Evolutionary conservation across 495 filamentous ascomycete genomes (phyloP).

Genomic region (Aspergillus wentii): DNA sequence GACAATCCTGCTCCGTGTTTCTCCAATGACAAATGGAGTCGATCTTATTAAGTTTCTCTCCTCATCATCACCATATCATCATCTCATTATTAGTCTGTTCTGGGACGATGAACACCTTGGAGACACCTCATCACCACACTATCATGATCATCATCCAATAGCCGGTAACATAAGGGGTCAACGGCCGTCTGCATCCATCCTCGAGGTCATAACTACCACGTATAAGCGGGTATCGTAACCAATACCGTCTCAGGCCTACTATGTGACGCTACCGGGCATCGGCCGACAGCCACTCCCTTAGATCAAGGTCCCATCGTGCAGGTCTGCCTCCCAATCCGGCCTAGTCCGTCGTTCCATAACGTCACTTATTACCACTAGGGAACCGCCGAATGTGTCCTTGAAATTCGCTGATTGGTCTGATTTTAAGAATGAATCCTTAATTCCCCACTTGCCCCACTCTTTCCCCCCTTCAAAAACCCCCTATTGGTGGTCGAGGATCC

Average conservation of each 20-base stretch:
- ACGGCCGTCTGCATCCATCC: neutral
- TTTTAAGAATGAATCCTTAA: slow-evolving; percentile 3
- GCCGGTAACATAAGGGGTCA: neutral
- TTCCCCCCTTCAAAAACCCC: slow-evolving; percentile 11
- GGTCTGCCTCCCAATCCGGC: slow-evolving; percentile 1
- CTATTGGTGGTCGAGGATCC: neutral
- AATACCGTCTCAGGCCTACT: slow-evolving; percentile 17
- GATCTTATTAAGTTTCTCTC: too few species aligned
- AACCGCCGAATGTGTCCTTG: slow-evolving; percentile 9
- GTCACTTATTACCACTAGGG: slow-evolving; percentile 13
- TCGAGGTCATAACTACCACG: too few species aligned
- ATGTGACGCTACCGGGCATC: slow-evolving; percentile 3
- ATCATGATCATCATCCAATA: neutral
- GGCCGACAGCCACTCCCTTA: slow-evolving; percentile 11
- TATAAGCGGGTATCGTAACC: too few species aligned
- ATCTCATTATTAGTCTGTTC: too few species aligned
- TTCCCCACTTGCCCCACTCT: too few species aligned
- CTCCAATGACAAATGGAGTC: too few species aligned
- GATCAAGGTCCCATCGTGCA: slow-evolving; percentile 1
- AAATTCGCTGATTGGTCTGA: slow-evolving; percentile 6
- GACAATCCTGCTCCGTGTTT: too few species aligned
- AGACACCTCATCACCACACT: neutral
- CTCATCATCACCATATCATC: too few species aligned
- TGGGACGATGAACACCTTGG: neutral
- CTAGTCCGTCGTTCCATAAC: slow-evolving; percentile 9